Conservation (phyloP, 495 filamentous ascomycete species). For the Penicillium angulare region DNA sequence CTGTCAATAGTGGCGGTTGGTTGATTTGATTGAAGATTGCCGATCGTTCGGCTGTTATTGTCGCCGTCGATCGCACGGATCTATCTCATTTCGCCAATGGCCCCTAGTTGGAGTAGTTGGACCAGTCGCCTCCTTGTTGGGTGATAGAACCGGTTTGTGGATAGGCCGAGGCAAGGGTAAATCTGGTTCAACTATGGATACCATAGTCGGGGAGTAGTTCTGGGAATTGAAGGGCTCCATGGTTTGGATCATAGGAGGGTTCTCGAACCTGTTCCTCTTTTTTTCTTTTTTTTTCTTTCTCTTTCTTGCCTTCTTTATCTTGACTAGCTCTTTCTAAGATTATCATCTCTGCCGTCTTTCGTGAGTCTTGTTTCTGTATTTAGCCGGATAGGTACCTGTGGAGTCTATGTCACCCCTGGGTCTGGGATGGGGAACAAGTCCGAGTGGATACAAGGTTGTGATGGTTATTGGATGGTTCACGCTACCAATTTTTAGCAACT, state of each 20-base stretch:
- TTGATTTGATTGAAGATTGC: slow-evolving; percentile 35
- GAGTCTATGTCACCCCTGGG: neutral
- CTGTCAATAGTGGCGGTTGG: slow-evolving; percentile 14
- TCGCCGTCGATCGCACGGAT: slow-evolving; percentile 22
- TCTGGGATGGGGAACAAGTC: neutral
- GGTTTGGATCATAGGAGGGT: neutral
- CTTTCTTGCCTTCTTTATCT: neutral
- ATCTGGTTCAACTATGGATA: too few relatives aligned
- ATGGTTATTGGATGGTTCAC: neutral
- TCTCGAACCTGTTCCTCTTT: slow-evolving; percentile 6
- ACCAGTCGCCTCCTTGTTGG: slow-evolving; percentile 15
- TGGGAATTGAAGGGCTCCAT: neutral
- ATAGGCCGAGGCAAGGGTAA: neutral
- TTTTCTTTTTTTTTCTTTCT: neutral
- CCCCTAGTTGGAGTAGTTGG: slow-evolving; percentile 4
- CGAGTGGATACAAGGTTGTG: neutral
- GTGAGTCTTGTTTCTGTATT: too few relatives aligned
- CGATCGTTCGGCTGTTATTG: slow-evolving; percentile 26
- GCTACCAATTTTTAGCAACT: neutral
- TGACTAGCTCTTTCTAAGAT: neutral
- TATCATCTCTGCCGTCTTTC: too few relatives aligned
- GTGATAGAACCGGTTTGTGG: slow-evolving; percentile 4
- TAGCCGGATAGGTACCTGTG: too few relatives aligned
- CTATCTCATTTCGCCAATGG: slow-evolving; percentile 16
- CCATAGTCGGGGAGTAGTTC: neutral